phyloP scores from a whole-genome alignment of 192 early-diverging fungal species.

The Backusella westeae region DNA sequence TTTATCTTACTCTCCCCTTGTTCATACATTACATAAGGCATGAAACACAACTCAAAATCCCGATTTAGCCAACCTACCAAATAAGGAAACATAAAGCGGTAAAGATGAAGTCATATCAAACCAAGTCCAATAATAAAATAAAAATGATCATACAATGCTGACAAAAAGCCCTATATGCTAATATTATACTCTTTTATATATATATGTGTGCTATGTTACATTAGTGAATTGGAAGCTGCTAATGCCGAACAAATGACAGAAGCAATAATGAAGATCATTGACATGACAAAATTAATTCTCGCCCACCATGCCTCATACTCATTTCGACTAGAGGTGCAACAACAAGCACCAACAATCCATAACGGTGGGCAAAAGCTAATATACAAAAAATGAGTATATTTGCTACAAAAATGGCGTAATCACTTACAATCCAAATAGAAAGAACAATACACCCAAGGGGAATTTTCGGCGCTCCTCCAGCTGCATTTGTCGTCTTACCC shows the following conservation, averaged over 20 bases:
- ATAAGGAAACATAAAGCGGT: not conserved
- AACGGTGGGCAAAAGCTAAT: conserved; percentile 13
- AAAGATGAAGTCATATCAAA: conserved; percentile 3
- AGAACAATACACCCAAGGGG: conserved; percentile 15
- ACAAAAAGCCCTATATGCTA: not conserved
- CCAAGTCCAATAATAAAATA: not conserved
- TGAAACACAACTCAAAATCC: not conserved
- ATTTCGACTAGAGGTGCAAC: conserved; percentile 21
- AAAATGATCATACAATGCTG: not conserved
- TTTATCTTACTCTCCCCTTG: not conserved
- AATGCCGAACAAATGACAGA: conserved; percentile 4
- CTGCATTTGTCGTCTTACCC: not conserved
- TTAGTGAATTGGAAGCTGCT: not conserved
- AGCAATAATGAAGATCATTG: conserved; percentile 4
- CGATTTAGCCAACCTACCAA: not conserved
- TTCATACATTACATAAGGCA: not conserved
- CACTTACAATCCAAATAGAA: conserved; percentile 24
- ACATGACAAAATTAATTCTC: conserved; percentile 18
- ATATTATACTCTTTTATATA: not conserved
- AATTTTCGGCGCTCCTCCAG: not conserved
- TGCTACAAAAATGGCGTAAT: not conserved
- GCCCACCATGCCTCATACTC: conserved; percentile 26
- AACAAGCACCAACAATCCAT: conserved; percentile 27
- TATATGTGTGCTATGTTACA: not conserved
- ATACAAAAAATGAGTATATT: not conserved